Conservation (phyloP, 108 stramenopile genomes). For the Pseudonitzschia multistriata region DNA sequence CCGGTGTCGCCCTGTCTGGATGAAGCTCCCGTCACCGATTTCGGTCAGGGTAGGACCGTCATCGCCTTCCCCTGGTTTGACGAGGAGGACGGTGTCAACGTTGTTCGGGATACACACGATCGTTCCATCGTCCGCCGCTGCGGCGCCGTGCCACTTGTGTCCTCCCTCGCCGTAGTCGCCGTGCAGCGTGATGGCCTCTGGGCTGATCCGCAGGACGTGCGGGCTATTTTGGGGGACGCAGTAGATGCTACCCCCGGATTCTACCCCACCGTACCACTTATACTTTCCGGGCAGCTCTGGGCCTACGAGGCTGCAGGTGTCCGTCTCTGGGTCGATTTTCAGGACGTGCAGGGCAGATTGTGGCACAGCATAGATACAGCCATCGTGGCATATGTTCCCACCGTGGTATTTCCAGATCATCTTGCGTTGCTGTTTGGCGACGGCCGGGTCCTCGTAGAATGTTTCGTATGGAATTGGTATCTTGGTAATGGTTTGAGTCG, state of each 20-base stretch:
- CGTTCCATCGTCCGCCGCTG: constrained; percentile 53
- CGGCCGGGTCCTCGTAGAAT: constrained; percentile 35
- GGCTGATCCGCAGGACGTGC: constrained; percentile 63
- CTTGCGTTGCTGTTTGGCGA: constrained; percentile 40
- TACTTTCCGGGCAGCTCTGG: constrained; percentile 60
- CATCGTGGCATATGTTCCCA: constrained; percentile 62
- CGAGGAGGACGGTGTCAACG: constrained; percentile 70
- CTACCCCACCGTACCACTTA: constrained; percentile 91
- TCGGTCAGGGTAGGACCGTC: constrained; percentile 20
- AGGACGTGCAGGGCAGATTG: constrained; percentile 69
- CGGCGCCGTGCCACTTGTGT: constrained; percentile 90
- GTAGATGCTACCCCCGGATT: constrained; percentile 79
- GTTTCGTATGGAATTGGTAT: constrained; percentile 69
- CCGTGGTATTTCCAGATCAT: constrained; percentile 87
- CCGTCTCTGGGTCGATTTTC: constrained; percentile 69
- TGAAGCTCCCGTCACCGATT: constrained; percentile 25
- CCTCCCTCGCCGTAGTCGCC: constrained; percentile 56
- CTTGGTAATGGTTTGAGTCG: constrained; percentile 51
- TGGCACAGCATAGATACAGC: constrained; percentile 85
- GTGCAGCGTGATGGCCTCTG: constrained; percentile 55
- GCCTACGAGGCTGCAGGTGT: constrained; percentile 55
- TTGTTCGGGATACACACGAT: constrained; percentile 82
- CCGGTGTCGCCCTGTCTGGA: constrained; percentile 71
- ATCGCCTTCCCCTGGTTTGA: constrained; percentile 39
- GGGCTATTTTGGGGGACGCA: constrained; percentile 80